Evolutionary conservation across 2,329 filamentous ascomycete genomes (phyloP), one percentile per base, ranked within the genome.

Genomic region (Neophaeococcomyces mojaviensis): DNA sequence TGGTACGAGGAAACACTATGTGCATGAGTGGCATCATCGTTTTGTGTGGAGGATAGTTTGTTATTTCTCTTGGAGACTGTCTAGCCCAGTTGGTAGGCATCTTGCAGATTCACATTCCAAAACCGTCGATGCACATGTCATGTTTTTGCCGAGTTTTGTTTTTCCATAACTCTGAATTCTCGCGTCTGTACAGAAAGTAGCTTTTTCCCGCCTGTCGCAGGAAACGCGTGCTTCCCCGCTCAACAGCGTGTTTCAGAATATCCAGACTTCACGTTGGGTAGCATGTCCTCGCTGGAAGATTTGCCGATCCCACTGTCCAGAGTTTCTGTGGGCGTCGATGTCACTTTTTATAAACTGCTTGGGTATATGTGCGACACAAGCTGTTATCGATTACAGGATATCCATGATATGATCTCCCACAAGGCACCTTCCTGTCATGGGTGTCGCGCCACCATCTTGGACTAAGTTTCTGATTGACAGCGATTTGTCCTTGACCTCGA

Each of bases 381-480:
- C 18, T 34, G 39, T 22, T 43, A 43, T 43, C 39, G 39, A 28
- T 10, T 5, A 28, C 10, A 28, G 10, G 24, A 43, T 43, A 33
- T 34, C 30, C 5, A 41, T 26, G 39, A 41, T 41, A 41, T 24
- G 39, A 31, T 41, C 39, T 41, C 39, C 4, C 13, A 18, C n/a
- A 15, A 12, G 8, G 15, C 39, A 30, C 15, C 15, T 20, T 31
- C 26, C 16, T 26, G 7, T 15, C 10, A 12, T 12, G 24, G 22
- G 16, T 33, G 16, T 19, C 19, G 15, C 39, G 39, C 39, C 39
- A 43, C 39, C 39, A 43, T 34, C 28, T 34, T 24, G 24, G 33
- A n/a, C 39, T 36, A 36, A 32, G 19, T 31, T 15, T 32, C 9
- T 15, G n/a, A 13, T 43, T 15, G 30, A 28, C 39, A 34, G 28